phyloP scores from a whole-genome alignment of 1,139 yeast genomes.

The Pichia sp. region DNA sequence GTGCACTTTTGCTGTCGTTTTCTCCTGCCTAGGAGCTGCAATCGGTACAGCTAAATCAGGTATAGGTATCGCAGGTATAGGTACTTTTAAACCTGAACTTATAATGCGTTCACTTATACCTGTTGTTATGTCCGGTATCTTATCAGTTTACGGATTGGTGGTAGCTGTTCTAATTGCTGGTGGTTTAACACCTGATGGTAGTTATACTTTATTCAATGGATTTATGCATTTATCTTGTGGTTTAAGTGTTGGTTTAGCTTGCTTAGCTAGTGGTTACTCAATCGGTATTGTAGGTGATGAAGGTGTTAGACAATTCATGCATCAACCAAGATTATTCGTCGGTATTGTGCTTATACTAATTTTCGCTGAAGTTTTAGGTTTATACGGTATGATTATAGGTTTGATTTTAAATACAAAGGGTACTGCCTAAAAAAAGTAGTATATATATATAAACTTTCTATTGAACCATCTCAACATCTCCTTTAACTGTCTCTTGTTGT shows the following conservation, averaged over 20 bases:
- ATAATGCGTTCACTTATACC: conserved; percentile 85
- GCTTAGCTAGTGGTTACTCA: conserved; percentile 96
- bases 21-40: conserved; percentile 94
- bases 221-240: conserved; percentile 98
- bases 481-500: not conserved
- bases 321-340: conserved; percentile 93
- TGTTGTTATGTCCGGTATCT: conserved; percentile 96
- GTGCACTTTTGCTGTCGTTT: conserved; percentile 84
- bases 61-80: conserved; percentile 89
- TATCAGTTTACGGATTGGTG: conserved; percentile 92
- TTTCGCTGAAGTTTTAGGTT: conserved; percentile 96
- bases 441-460: not conserved
- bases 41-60: conserved; percentile 98
- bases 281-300: conserved; percentile 99
- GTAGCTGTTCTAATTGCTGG: conserved; percentile 96
- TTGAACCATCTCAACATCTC: not conserved
- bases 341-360: conserved; percentile 90
- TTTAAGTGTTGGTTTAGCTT: conserved; percentile 88
- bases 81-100: conserved; percentile 76
- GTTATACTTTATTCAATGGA: conserved; percentile 85
- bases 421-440: conserved; percentile 38
- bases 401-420: conserved; percentile 87
- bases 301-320: conserved; percentile 94
- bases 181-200: conserved; percentile 67
- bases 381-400: conserved; percentile 91